Base-by-base conservation (phyloP, 1,139 yeast species). In the Martiniozyma asiatica region DNA sequence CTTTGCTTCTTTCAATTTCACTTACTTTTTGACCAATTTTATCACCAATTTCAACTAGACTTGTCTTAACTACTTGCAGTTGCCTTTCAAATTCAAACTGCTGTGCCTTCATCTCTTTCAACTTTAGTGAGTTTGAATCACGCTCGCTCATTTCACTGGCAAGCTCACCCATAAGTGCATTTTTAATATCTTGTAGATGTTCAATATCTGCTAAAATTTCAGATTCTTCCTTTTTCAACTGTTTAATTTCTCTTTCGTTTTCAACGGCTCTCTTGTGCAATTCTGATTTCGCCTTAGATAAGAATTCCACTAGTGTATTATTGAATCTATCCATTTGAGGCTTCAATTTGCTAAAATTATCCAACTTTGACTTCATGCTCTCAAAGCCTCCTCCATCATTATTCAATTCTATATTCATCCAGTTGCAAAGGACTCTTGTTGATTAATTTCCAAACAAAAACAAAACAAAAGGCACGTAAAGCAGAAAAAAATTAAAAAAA, bases 21-120 rank as follows among this genome's bases (percentile, higher is more conserved):
- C 37, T 38, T 20, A 41, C 24, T 25, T 40, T 42, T 6, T 29
- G 24, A 10, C 37, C 36, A 2, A 47, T 38, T 16, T 45, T 42
- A 6, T 26, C 30, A 16, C 48, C 45, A 1, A 48, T 30, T 13
- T 39, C 36, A 6, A 36, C 31, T 12, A 47, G 37, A 14, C 48
- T 42, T 8, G 29, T 26, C 10, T 38, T 34, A 28, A 43, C 41
- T 12, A 42, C 41, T 5, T 22, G 25, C 22, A 38, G 46, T 28
- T 48, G 45, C 16, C 36, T 37, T n/a, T 33, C 18, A 6, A 46
- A 28, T 16, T 41, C 40, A 19, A 45, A 50, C 20, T 44, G 43
- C 25, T 50, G 51, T 4, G 40, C 24, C 29, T 41, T 41, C 35
- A 48, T 39, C 22, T 44, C 48, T 32, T 44, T 44, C 9, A 43